phyloP scores from a whole-genome alignment of 768 basidiomycete species.

The Kondoa subrosea region DNA sequence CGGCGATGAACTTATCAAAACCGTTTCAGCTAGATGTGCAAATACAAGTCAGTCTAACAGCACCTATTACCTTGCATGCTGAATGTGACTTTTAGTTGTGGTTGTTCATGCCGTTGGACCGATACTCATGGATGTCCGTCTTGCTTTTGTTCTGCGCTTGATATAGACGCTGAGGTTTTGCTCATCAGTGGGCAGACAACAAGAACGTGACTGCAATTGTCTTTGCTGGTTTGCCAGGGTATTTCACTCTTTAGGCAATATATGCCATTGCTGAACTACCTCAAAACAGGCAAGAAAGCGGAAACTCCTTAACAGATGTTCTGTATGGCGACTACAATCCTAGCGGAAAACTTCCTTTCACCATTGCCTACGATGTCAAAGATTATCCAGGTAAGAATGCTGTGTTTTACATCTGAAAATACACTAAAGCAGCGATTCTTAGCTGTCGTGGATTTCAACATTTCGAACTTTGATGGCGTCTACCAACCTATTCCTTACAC shows the following conservation, averaged over 20 bases:
- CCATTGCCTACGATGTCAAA: conserved; percentile 46
- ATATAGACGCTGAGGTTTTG: too few relatives aligned
- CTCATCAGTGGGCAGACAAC: conserved; percentile 11
- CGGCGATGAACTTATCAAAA: conserved; percentile 47
- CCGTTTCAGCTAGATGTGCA: conserved; percentile 49
- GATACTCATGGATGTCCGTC: conserved; percentile 26
- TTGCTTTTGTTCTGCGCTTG: too few relatives aligned
- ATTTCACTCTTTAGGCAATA: too few relatives aligned
- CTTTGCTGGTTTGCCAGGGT: conserved; percentile 13
- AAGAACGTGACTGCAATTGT: conserved; percentile 19
- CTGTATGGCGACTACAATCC: conserved; percentile 60
- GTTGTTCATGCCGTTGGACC: conserved; percentile 59
- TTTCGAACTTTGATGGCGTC: conserved; percentile 29
- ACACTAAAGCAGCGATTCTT: not conserved
- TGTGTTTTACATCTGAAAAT: conserved; percentile 31
- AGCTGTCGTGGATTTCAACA: not conserved
- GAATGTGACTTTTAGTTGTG: conserved; percentile 39
- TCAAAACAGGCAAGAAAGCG: conserved; percentile 40
- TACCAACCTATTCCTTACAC: conserved; percentile 48
- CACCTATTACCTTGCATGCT: not conserved
- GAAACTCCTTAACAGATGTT: conserved; percentile 55
- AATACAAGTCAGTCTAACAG: conserved; percentile 37
- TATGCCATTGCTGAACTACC: too few relatives aligned
- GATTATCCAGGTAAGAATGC: conserved; percentile 40
- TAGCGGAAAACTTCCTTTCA: conserved; percentile 53